phyloP scores from a whole-genome alignment of 345 rosid genomes.

The Pistacia atlantica region DNA sequence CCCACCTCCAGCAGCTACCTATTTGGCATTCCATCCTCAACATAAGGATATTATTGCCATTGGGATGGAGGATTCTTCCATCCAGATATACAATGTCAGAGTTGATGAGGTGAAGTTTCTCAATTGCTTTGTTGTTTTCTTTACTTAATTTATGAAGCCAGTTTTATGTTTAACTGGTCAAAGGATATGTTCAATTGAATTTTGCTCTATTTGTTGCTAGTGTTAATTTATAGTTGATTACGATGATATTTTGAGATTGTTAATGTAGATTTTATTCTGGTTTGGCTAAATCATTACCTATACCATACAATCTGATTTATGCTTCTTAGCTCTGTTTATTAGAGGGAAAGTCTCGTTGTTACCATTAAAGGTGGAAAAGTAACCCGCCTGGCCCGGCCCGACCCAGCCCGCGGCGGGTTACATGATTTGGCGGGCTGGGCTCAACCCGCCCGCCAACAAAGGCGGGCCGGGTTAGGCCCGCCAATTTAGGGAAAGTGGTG shows the following conservation, averaged over 20 bases:
- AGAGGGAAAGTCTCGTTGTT: background rate
- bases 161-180: background rate
- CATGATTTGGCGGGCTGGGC: no score
- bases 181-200: no score
- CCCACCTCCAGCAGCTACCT: constrained; percentile 85
- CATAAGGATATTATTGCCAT: constrained; percentile 85
- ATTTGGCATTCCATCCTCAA: constrained; percentile 82
- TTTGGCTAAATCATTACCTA: background rate
- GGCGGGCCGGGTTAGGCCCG: no score
- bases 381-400: no score
- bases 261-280: background rate
- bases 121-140: background rate
- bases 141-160: background rate
- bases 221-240: no score
- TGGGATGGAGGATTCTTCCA: constrained; percentile 87
- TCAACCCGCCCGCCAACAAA: no score
- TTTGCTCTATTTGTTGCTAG: no score
- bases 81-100: constrained; percentile 82
- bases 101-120: constrained; percentile 67
- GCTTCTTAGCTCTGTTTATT: background rate
- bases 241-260: background rate
- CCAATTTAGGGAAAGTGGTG: no score
- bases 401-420: no score
- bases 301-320: background rate
- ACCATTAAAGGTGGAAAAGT: no score